Evolutionary conservation across 768 basidiomycete species (phyloP).

Genomic region (Hypsizygus marmoreus): DNA sequence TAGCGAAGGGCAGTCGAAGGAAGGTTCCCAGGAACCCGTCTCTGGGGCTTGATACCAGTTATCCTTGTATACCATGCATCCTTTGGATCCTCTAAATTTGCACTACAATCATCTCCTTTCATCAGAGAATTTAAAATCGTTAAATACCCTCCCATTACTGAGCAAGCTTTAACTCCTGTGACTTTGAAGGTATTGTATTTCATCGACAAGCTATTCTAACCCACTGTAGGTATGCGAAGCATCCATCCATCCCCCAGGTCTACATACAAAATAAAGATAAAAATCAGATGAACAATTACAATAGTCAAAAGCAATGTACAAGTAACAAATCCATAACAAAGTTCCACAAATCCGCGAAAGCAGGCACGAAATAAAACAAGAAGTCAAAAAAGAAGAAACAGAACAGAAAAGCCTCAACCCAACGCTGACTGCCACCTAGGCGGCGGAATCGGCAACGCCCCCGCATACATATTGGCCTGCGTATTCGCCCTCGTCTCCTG

Average conservation of each 20-base stretch:
- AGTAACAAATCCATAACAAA: background rate
- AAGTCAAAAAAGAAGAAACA: background rate
- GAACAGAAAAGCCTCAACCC: background rate
- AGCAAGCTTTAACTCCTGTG: background rate
- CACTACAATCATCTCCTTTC: no score
- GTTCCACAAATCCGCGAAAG: background rate
- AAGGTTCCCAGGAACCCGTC: no score
- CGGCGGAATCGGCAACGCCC: background rate
- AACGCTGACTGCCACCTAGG: background rate
- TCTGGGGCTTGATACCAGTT: no score
- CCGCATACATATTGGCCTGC: background rate
- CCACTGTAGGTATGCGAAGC: background rate
- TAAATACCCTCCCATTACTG: no score
- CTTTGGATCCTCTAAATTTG: no score
- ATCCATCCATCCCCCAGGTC: background rate
- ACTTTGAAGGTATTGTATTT: background rate
- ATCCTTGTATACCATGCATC: no score
- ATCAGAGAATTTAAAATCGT: no score
- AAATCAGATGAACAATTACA: background rate
- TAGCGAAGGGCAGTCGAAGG: no score
- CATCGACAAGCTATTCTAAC: background rate
- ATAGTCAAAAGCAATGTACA: background rate
- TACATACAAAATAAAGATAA: constrained; percentile 3
- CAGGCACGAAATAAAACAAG: background rate
- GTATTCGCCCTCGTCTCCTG: constrained; percentile 6